Conservation (phyloP, 352 stramenopile genomes). For the Pythium utonaiense region DNA sequence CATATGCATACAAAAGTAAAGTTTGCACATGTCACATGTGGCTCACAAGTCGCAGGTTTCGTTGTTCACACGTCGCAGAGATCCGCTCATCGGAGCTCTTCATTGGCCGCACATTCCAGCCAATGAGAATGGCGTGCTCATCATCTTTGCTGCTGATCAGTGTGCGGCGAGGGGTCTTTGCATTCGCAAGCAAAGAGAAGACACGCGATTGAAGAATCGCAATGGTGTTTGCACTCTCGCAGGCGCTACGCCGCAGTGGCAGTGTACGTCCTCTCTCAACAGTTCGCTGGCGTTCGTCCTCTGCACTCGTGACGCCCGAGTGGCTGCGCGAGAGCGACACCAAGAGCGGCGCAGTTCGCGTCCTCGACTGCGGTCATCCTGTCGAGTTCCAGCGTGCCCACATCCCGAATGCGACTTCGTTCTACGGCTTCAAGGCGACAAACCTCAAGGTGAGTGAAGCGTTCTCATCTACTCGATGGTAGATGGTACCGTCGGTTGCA, state of each 20-base stretch:
- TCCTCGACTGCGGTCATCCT: constrained; percentile 63
- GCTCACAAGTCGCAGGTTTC: not conserved
- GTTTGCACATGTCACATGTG: not conserved
- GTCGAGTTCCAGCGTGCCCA: constrained; percentile 48
- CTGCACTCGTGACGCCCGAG: constrained; percentile 20
- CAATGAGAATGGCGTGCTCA: not conserved
- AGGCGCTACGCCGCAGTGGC: constrained; percentile 4
- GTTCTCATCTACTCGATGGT: not conserved
- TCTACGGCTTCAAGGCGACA: constrained; percentile 37
- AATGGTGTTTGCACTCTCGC: not conserved
- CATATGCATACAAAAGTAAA: not conserved
- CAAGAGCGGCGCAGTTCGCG: constrained; percentile 12
- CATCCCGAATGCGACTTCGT: constrained; percentile 40
- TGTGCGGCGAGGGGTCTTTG: too few species aligned
- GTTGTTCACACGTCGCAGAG: not conserved
- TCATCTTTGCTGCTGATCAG: not conserved
- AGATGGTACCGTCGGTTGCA: not conserved
- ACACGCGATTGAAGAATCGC: not conserved
- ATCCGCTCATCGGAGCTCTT: not conserved
- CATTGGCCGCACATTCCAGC: not conserved
- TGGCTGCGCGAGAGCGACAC: constrained; percentile 24
- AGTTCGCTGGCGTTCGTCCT: constrained; percentile 11
- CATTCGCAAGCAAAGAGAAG: not conserved
- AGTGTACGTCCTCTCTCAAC: not conserved
- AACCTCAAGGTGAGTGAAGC: constrained; percentile 39